Base-by-base conservation (phyloP, 1,139 yeast genomes). In the Sugiyamaella sp. region DNA sequence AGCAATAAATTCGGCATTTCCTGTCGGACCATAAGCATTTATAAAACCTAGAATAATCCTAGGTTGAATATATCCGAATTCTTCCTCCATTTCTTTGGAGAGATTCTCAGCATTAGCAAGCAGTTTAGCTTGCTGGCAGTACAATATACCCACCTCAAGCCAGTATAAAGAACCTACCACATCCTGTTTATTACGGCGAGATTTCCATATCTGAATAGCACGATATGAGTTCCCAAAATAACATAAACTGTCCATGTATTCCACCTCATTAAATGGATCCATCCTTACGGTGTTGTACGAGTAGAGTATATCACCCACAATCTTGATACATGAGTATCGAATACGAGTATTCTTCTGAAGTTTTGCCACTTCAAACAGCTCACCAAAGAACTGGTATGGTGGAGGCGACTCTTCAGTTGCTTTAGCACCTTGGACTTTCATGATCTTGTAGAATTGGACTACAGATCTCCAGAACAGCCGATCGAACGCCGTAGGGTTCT, bases 231-330 rank as follows among this genome's bases (percentile, higher is more conserved):
- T 55, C 1, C 65, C 64, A n/a, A 53, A 43, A 1, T 57, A 53
- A 8, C 62, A 61, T 32, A 71, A 46, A 1, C 72, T 57, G 46
- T 69, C 70, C 33, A 71, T 53, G 47, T 66, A 71, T 49, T 68
- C 71, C 5, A 68, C 68, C 52, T 71, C 74, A 49, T 71, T 71
- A 50, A 67, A 62, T 1, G 73, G 72, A 53, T 70, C 74, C 46
- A 71, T 59, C 38, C 74, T 59, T 12, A 66, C 69, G 8, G 54
- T 52, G 25, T 62, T 63, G 25, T 61, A 65, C 2, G 68, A 57
- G 54, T 71, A 71, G 2, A 71, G 60, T 9, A 63, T 52, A 52
- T 66, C 68, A 0, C 69, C 69, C 1, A 63, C 67, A 2, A 55
- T 56, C 42, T 59, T 65, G 16, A 70, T 49, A 45, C 62, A 54